Percentiles rank a stretch among this genome's conserved stretches.
Conservation (phyloP, 768 basidiomycete species). For the Hortiboletus campestris region DNA sequence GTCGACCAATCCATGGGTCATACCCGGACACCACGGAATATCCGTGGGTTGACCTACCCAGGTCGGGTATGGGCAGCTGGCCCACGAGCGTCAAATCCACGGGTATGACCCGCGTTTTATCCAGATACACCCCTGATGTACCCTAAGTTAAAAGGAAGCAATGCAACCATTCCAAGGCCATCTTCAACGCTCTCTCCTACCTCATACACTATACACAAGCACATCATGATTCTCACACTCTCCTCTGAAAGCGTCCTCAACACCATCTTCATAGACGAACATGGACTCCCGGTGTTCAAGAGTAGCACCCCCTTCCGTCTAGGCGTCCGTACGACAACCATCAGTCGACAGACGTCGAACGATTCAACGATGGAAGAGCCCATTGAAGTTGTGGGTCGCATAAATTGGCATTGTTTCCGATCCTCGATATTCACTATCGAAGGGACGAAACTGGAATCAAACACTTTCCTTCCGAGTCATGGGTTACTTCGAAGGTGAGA, state of each 20-base stretch:
- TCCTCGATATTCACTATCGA: slow-evolving; percentile 32
- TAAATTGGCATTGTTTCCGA: slow-evolving; percentile 32
- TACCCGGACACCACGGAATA: too few relatives aligned
- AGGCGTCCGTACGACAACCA: slow-evolving; percentile 18
- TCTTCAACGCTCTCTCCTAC: background rate
- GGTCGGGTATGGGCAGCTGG: too few relatives aligned
- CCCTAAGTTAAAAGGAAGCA: slow-evolving; percentile 6
- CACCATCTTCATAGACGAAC: slow-evolving; percentile 29
- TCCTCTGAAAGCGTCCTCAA: slow-evolving; percentile 26
- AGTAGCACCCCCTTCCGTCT: slow-evolving; percentile 23
- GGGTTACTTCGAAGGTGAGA: slow-evolving; percentile 20
- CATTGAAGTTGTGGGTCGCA: slow-evolving; percentile 30
- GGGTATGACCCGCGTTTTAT: too few relatives aligned
- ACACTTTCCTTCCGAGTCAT: slow-evolving; percentile 19
- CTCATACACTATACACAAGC: background rate
- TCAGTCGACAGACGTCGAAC: slow-evolving; percentile 9
- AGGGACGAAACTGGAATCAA: slow-evolving; percentile 24
- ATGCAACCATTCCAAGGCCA: too few relatives aligned
- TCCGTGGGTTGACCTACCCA: too few relatives aligned
- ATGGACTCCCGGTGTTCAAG: slow-evolving; percentile 26
- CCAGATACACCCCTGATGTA: too few relatives aligned
- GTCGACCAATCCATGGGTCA: too few relatives aligned
- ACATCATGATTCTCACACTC: slow-evolving; percentile 25
- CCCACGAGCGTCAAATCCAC: too few relatives aligned
- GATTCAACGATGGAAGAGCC: slow-evolving; percentile 11